phyloP scores from a whole-genome alignment of 1,284 basidiomycete genomes.

The Boletus semigastroideus region DNA sequence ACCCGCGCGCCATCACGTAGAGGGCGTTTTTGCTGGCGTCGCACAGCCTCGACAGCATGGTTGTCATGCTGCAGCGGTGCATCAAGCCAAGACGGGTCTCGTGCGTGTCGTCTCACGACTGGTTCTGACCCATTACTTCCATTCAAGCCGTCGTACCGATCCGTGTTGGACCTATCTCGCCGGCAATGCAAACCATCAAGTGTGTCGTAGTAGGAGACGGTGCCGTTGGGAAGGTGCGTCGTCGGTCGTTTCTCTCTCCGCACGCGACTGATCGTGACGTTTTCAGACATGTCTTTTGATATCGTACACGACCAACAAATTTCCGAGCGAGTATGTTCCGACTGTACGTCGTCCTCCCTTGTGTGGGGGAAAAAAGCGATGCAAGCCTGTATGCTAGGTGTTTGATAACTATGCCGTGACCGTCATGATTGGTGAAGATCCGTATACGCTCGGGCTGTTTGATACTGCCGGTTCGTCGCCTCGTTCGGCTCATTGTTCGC shows the following conservation, averaged over 20 bases:
- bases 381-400: constrained; percentile 55
- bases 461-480: constrained; percentile 81
- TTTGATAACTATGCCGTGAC: constrained; percentile 98
- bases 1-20: constrained; percentile 7
- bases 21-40: constrained; percentile 9
- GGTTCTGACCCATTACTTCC: constrained; percentile 18
- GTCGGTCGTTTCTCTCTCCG: neutral
- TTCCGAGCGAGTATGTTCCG: constrained; percentile 98
- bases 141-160: constrained; percentile 9
- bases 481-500: neutral
- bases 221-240: constrained; percentile 95
- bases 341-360: constrained; percentile 67
- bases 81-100: constrained; percentile 24
- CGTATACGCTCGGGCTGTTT: constrained; percentile 97
- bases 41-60: too few species aligned
- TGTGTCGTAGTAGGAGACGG: constrained; percentile 99
- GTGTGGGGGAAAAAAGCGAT: constrained; percentile 17
- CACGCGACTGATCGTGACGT: constrained; percentile 14
- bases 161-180: constrained; percentile 15
- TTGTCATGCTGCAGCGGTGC: constrained; percentile 32
- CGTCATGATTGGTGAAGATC: constrained; percentile 99
- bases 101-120: constrained; percentile 16
- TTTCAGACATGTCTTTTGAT: constrained; percentile 94
- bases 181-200: constrained; percentile 90
- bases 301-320: constrained; percentile 99